Percentiles rank a stretch among this genome's conserved stretches.
Evolutionary conservation across 192 early-diverging fungal species (phyloP).

Genomic region (Backusella liffmaniae): DNA sequence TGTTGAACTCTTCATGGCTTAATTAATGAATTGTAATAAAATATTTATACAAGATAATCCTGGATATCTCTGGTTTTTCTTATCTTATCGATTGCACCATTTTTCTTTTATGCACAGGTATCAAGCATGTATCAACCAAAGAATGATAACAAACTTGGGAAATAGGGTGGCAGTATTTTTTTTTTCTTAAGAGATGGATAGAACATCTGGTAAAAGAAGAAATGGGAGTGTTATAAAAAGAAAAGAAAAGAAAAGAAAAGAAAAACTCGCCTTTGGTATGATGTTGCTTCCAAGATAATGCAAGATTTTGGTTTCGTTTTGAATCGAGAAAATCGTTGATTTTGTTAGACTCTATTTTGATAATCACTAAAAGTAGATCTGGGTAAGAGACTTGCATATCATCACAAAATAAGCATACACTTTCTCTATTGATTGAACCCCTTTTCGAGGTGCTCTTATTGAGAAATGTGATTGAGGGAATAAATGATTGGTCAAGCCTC

Average conservation of each 20-base stretch:
- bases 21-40: slow-evolving; percentile 16
- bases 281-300: background rate
- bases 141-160: background rate
- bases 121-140: background rate
- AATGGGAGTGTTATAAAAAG: slow-evolving; percentile 42
- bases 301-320: background rate
- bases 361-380: slow-evolving; percentile 29
- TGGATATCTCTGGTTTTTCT: background rate
- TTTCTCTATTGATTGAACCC: background rate
- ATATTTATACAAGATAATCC: background rate
- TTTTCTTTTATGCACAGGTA: background rate
- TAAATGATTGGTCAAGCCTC: no score
- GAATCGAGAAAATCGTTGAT: background rate
- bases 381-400: slow-evolving; percentile 47
- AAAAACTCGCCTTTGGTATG: slow-evolving; percentile 20
- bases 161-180: background rate
- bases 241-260: slow-evolving; percentile 44
- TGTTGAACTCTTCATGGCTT: slow-evolving; percentile 32
- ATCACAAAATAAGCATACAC: slow-evolving; percentile 16
- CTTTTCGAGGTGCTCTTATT: no score
- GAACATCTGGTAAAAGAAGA: background rate
- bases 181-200: background rate
- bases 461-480: no score
- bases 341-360: background rate
- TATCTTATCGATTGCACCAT: background rate